Evolutionary conservation across 306 rosid species (phyloP).

Genomic region (Trifolium repens): DNA sequence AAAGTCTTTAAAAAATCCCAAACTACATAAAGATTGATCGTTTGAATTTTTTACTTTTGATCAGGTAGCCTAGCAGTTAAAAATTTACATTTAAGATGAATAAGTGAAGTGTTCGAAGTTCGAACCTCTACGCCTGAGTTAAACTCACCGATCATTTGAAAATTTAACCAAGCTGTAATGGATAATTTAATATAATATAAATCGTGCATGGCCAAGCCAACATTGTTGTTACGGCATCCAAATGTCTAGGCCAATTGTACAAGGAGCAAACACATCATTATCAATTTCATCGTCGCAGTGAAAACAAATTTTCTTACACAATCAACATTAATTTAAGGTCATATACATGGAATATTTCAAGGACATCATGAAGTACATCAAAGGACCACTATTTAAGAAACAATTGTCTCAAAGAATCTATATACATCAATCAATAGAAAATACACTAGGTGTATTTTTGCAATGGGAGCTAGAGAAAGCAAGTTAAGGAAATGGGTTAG

Average conservation of each 20-base stretch:
- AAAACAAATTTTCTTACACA: conserved; percentile 21
- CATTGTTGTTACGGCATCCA: conserved; percentile 36
- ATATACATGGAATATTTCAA: neutral
- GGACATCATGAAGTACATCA: conserved; percentile 28
- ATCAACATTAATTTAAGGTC: conserved; percentile 30
- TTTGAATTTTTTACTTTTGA: too few species aligned
- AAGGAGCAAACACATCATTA: conserved; percentile 9
- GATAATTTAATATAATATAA: neutral
- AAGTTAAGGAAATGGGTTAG: conserved; percentile 42
- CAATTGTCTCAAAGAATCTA: conserved; percentile 2
- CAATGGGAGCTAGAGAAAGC: conserved; percentile 51
- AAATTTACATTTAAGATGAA: too few species aligned
- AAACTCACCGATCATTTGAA: neutral
- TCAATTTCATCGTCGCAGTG: conserved; percentile 27
- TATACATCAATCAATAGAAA: neutral
- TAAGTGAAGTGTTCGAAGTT: too few species aligned
- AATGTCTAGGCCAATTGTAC: neutral
- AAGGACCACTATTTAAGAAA: conserved; percentile 21
- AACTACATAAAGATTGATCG: too few species aligned
- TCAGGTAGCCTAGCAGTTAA: too few species aligned
- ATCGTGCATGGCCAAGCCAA: neutral
- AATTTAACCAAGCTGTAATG: neutral
- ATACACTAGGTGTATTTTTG: neutral
- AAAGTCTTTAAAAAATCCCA: too few species aligned
- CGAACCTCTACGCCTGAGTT: too few species aligned